phyloP scores from a whole-genome alignment of 2,329 filamentous ascomycete genomes.

The Arthrobotrys conoides region DNA sequence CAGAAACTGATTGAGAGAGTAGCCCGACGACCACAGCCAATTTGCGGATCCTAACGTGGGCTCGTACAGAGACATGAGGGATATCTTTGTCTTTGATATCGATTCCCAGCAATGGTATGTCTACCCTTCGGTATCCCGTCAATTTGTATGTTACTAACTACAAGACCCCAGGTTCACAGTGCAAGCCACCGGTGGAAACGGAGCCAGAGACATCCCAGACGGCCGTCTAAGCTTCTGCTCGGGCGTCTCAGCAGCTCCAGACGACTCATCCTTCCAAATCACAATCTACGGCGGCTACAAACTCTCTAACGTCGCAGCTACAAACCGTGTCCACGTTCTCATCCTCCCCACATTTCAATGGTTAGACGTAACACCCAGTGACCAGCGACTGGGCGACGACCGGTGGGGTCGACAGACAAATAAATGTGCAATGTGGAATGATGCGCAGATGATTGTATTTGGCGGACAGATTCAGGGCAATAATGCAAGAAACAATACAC shows the following conservation, averaged over 20 bases:
- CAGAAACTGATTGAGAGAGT: conserved; percentile 6
- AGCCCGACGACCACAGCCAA: conserved; percentile 56
- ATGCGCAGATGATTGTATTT: conserved; percentile 55
- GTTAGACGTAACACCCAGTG: conserved; percentile 47
- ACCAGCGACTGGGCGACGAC: conserved; percentile 43
- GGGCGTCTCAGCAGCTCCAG: conserved; percentile 47
- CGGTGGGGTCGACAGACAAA: conserved; percentile 38
- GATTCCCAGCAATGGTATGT: conserved; percentile 49
- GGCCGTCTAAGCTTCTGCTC: conserved; percentile 50
- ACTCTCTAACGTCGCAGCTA: conserved; percentile 48
- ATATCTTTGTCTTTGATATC: conserved; percentile 60
- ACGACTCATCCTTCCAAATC: conserved; percentile 61
- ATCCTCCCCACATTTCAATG: conserved; percentile 57
- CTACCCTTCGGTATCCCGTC: too few species aligned
- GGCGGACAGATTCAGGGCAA: conserved; percentile 49
- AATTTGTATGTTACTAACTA: not conserved
- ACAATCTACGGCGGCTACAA: conserved; percentile 60
- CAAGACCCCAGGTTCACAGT: conserved; percentile 25
- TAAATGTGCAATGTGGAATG: conserved; percentile 46
- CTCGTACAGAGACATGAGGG: conserved; percentile 43
- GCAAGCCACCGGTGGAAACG: conserved; percentile 42
- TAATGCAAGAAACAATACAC: conserved; percentile 28
- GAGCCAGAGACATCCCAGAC: conserved; percentile 38
- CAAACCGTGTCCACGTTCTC: conserved; percentile 55
- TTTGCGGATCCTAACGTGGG: conserved; percentile 44